Conservation (phyloP, 495 filamentous ascomycete species). For the Haplographium delicatum region DNA sequence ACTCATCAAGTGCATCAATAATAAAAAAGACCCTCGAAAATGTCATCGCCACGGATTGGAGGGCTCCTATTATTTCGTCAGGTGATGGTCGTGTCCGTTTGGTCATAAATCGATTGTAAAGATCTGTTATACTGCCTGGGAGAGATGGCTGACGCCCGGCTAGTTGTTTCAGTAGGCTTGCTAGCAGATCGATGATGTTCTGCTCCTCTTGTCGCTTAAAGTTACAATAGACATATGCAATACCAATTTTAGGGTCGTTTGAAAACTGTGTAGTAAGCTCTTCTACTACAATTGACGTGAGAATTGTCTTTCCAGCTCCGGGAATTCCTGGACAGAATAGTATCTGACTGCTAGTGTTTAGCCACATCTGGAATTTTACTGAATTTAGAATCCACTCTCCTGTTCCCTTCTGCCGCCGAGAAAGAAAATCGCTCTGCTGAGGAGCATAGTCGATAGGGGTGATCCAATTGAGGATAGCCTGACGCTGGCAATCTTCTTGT, state of each 20-base stretch:
- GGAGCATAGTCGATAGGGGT: slow-evolving; percentile 25
- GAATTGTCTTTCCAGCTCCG: background rate
- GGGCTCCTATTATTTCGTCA: slow-evolving; percentile 14
- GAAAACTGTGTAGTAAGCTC: slow-evolving; percentile 23
- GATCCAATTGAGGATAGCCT: slow-evolving; percentile 5
- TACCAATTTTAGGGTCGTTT: slow-evolving; percentile 22
- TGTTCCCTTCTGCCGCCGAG: slow-evolving; percentile 31
- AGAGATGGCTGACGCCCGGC: slow-evolving; percentile 22
- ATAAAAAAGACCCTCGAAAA: slow-evolving; percentile 35
- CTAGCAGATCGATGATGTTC: slow-evolving; percentile 27
- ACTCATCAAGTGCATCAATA: slow-evolving; percentile 45
- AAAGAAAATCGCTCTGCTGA: slow-evolving; percentile 32
- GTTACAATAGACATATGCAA: slow-evolving; percentile 40
- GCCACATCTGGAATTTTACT: slow-evolving; percentile 31
- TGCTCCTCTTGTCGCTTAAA: slow-evolving; percentile 31
- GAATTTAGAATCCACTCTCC: slow-evolving; percentile 37
- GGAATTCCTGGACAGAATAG: slow-evolving; percentile 27
- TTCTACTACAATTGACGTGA: slow-evolving; percentile 14
- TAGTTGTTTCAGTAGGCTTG: slow-evolving; percentile 27
- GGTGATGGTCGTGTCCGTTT: slow-evolving; percentile 27
- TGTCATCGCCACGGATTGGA: slow-evolving; percentile 18
- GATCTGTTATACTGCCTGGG: slow-evolving; percentile 22
- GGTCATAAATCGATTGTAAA: slow-evolving; percentile 23
- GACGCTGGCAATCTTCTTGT: slow-evolving; percentile 3
- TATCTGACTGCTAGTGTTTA: slow-evolving; percentile 24